Percentiles rank a stretch among this genome's conserved stretches.
These are phyloP conservation scores for Alloascoidea hylecoeti DNA, from an alignment of 805 yeast genomes.

Conservation along the genomic window DNA sequence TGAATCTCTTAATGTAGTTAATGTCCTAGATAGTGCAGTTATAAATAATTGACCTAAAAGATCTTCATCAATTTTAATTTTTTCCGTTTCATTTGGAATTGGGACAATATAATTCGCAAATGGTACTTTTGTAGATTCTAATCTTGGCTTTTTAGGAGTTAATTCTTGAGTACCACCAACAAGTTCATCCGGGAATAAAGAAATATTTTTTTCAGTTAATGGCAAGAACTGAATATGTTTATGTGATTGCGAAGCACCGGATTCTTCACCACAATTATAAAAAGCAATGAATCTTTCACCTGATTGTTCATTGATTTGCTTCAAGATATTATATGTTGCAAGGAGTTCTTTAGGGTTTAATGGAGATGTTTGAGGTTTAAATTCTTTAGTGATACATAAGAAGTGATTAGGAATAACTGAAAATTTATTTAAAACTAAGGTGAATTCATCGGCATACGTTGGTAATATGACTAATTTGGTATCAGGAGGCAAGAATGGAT, in stretches of 20 bases:
- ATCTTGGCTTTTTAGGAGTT: constrained; percentile 31
- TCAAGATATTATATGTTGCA: constrained; percentile 41
- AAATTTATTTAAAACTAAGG: constrained; percentile 71
- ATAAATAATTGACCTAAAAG: constrained; percentile 62
- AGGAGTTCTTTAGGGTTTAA: constrained; percentile 57
- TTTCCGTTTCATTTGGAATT: constrained; percentile 24
- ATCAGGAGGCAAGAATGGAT: constrained; percentile 78
- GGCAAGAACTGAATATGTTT: constrained; percentile 82
- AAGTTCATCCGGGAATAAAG: constrained; percentile 41
- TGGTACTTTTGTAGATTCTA: constrained; percentile 44
- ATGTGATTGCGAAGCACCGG: constrained; percentile 94
- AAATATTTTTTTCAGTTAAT: constrained; percentile 25
- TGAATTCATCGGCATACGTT: constrained; percentile 33
- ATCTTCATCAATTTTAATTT: constrained; percentile 29
- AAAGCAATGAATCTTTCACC: constrained; percentile 57
- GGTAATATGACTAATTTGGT: constrained; percentile 52
- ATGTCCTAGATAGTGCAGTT: constrained; percentile 53
- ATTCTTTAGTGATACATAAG: constrained; percentile 62
- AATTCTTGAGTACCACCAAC: constrained; percentile 30
- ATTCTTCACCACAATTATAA: constrained; percentile 74
- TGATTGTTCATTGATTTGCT: constrained; percentile 27
- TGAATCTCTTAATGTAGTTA: constrained; percentile 49
- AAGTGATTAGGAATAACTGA: constrained; percentile 75
- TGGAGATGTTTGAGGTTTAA: constrained; percentile 59
- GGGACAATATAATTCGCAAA: constrained; percentile 79